phyloP scores from a whole-genome alignment of 805 yeast species.

The Lipomyces spencermartinsiae region DNA sequence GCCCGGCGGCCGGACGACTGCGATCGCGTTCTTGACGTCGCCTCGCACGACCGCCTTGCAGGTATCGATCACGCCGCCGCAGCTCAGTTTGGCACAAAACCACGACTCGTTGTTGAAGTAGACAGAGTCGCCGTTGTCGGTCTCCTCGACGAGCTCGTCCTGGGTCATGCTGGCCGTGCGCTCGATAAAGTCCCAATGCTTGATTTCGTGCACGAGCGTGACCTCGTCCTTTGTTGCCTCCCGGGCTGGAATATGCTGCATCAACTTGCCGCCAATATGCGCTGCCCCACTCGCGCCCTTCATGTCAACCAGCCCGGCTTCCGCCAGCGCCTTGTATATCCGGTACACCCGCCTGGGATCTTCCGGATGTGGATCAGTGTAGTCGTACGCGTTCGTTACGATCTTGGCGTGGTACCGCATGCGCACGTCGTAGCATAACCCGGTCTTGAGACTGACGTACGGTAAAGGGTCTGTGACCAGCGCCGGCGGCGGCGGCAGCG shows the following conservation, averaged over 20 bases:
- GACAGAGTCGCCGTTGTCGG: conserved; percentile 92
- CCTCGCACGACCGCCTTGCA: conserved; percentile 95
- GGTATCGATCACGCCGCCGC: conserved; percentile 98
- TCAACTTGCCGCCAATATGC: conserved; percentile 74
- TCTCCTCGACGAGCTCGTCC: conserved; percentile 76
- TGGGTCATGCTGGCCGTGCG: conserved; percentile 79
- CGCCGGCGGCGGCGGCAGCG: conserved; percentile 47
- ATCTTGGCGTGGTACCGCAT: conserved; percentile 98
- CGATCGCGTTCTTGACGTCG: conserved; percentile 85
- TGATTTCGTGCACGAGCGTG: conserved; percentile 79
- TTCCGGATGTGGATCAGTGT: conserved; percentile 98
- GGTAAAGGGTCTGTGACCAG: conserved; percentile 28
- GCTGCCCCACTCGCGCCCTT: conserved; percentile 73
- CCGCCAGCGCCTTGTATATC: conserved; percentile 90
- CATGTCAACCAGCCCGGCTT: conserved; percentile 87
- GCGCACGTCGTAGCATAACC: conserved; percentile 92
- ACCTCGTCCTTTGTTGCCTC: conserved; percentile 90
- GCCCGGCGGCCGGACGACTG: conserved; percentile 98
- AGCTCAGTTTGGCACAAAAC: conserved; percentile 84
- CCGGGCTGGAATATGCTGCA: conserved; percentile 88
- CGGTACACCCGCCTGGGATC: conserved; percentile 96
- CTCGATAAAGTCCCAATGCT: conserved; percentile 76
- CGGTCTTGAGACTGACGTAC: conserved; percentile 63
- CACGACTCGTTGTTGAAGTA: conserved; percentile 91
- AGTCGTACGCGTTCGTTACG: conserved; percentile 88